Percentiles rank a stretch among this genome's conserved stretches.
Evolutionary conservation across 139 green algal genomes (phyloP).

Genomic region (Astrephomene gubernaculifera): DNA sequence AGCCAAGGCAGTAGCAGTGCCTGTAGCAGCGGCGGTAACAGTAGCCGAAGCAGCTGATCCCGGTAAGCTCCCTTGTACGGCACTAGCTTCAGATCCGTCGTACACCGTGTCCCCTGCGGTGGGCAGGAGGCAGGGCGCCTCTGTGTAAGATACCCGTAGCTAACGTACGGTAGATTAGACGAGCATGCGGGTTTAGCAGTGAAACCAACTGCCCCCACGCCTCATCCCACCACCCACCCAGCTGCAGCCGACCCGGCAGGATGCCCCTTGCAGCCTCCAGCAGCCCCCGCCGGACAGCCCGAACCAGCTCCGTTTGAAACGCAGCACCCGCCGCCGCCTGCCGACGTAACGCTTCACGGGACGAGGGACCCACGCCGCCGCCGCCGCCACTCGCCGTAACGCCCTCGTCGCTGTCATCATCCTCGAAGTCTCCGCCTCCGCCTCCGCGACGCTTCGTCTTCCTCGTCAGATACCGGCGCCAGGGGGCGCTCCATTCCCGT

Average conservation of each 20-base stretch:
- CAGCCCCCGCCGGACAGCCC: not conserved
- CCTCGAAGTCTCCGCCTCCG: no score
- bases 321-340: not conserved
- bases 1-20: no score
- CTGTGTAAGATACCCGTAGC: no score
- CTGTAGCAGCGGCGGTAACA: no score
- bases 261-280: not conserved
- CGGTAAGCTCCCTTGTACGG: no score
- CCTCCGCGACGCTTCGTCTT: no score
- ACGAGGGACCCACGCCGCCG: not conserved
- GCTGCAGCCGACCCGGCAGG: constrained; percentile 6
- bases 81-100: not conserved
- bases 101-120: not conserved
- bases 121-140: not conserved
- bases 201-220: not conserved
- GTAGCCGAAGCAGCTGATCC: not conserved
- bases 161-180: no score
- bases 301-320: not conserved
- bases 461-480: not conserved
- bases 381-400: not conserved
- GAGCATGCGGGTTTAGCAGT: not conserved
- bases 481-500: not conserved
- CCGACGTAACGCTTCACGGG: not conserved
- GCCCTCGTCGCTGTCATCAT: no score
- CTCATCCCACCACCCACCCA: not conserved